phyloP scores from a whole-genome alignment of 176 grass and related monocot species.

The Melocanna baccifera region DNA sequence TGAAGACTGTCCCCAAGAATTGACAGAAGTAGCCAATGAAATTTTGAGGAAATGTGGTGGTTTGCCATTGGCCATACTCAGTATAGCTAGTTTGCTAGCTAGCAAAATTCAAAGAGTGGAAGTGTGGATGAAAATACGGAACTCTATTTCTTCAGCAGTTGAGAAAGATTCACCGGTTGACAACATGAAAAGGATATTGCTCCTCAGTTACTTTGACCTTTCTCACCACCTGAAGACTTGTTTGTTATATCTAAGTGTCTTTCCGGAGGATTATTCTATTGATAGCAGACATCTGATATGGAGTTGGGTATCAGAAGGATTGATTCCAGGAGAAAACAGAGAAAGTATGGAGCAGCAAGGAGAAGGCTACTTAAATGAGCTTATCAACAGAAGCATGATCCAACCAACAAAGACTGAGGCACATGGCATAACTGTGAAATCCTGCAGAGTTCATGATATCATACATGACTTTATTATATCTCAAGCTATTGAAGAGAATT shows the following conservation, averaged over 20 bases:
- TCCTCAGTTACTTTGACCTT: conserved; percentile 29
- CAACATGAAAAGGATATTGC: conserved; percentile 24
- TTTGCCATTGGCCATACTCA: conserved; percentile 27
- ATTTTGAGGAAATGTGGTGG: conserved; percentile 28
- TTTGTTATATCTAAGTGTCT: conserved; percentile 27
- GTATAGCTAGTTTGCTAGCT: conserved; percentile 27
- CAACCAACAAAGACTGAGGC: background rate
- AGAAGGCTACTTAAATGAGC: background rate
- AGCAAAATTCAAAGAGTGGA: background rate
- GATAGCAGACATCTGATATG: background rate
- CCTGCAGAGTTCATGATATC: background rate
- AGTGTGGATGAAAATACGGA: background rate
- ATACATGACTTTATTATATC: background rate
- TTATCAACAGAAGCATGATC: conserved; percentile 29
- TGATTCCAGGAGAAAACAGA: background rate
- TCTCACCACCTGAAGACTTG: conserved; percentile 12
- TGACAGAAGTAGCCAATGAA: background rate
- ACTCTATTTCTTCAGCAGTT: background rate
- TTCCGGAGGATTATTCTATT: conserved; percentile 19
- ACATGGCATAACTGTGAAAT: background rate
- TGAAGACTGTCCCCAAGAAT: background rate
- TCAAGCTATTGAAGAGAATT: no score
- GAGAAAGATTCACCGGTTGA: background rate
- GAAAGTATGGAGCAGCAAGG: background rate
- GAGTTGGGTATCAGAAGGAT: conserved; percentile 17